Conservation (phyloP, 306 rosid genomes). For the Rubus parviflorus region DNA sequence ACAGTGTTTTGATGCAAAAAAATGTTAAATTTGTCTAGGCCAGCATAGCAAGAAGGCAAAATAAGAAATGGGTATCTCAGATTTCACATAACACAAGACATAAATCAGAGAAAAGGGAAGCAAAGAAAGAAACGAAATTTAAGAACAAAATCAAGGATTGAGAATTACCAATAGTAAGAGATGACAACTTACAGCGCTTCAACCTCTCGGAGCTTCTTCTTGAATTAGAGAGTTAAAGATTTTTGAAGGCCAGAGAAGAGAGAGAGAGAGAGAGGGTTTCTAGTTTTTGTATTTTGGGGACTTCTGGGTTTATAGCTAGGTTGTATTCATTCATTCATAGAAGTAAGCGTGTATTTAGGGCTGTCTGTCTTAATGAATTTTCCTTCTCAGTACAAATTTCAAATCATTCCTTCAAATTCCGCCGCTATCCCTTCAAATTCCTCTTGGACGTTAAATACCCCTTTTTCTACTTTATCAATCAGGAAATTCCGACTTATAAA, state of each 20-base stretch:
- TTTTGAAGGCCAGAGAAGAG: not conserved
- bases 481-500: too few species aligned
- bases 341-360: not conserved
- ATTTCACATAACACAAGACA: not conserved
- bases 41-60: not conserved
- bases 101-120: not conserved
- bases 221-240: not conserved
- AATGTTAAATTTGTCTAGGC: not conserved
- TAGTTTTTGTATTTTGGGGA: too few species aligned
- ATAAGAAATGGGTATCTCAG: conserved; percentile 5
- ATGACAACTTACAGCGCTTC: not conserved
- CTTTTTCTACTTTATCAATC: not conserved
- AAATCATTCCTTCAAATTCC: conserved; percentile 54
- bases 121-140: not conserved
- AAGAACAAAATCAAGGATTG: not conserved
- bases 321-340: not conserved
- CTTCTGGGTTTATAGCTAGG: not conserved
- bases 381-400: conserved; percentile 28
- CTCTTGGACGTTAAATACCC: conserved; percentile 29
- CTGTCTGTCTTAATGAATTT: not conserved
- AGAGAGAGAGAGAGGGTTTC: not conserved
- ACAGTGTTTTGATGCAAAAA: not conserved
- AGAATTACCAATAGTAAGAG: conserved; percentile 3
- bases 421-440: conserved; percentile 59
- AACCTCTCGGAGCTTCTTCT: not conserved